These are phyloP conservation scores for Fusarium foetens DNA, from an alignment of 2,329 filamentous ascomycete species.

Conservation along the genomic window DNA sequence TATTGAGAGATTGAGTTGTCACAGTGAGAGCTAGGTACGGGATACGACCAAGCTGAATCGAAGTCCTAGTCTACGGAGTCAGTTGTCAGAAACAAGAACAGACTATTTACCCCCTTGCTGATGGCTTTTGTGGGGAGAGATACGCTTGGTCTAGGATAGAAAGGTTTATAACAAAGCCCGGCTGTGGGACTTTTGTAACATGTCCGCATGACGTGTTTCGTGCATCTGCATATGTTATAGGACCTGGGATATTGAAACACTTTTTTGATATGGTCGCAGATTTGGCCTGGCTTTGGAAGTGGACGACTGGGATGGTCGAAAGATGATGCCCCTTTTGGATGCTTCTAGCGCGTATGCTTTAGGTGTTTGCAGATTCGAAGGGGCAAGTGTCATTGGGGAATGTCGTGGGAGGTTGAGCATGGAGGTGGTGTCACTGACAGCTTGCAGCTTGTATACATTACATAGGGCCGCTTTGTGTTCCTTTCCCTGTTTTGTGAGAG, in stretches of 20 bases:
- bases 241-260: not conserved
- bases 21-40: slow-evolving; percentile 4
- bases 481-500: not conserved
- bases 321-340: slow-evolving; percentile 17
- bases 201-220: slow-evolving; percentile 15
- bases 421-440: slow-evolving; percentile 14
- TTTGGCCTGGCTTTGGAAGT: not conserved
- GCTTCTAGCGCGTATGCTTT: not conserved
- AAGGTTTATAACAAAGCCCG: not conserved
- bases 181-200: slow-evolving; percentile 22
- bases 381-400: not conserved
- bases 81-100: slow-evolving; percentile 4
- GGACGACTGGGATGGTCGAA: slow-evolving; percentile 8
- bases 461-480: not conserved
- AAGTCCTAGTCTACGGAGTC: not conserved
- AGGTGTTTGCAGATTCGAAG: not conserved
- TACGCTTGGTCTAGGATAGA: not conserved
- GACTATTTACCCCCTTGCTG: not conserved
- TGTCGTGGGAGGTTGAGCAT: not conserved
- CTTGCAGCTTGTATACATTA: not conserved
- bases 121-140: slow-evolving; percentile 1
- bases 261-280: slow-evolving; percentile 2
- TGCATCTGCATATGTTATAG: slow-evolving; percentile 1
- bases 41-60: slow-evolving; percentile 5
- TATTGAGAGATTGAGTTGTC: slow-evolving; percentile 10